Base-by-base conservation (phyloP, 2,329 filamentous ascomycete genomes). In the Colletotrichum neosansevieriae region DNA sequence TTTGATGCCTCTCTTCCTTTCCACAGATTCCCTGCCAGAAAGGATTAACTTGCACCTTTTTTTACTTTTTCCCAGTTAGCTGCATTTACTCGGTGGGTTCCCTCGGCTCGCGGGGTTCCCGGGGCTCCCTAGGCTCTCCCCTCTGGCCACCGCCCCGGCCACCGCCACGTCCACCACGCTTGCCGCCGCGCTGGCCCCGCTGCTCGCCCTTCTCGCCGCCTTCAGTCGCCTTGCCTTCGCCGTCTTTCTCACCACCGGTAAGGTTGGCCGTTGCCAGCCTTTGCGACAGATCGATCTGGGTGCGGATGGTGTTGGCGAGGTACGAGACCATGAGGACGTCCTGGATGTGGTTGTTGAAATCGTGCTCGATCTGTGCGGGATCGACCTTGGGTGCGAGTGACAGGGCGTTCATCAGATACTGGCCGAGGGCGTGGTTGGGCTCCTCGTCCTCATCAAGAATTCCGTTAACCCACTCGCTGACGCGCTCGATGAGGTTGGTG, bases 281-380 rank as follows among this genome's bases (percentile, higher is more conserved):
- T 87, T 98, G 97, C 72, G 94, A 97, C 68, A 99, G 90, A 78
- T 98, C 96, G 84, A 99, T 98, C 85, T 99, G 96, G 74, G 95
- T 98, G 81, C 95, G 94, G 83, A 98, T 97, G 73, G 94, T 98
- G 87, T 98, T 99, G 80, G 96, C 94, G 72, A 99, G 88, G 85
- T 99, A 99, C 74, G 94, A 97, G 75, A 99, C 94, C 81, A 98
- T 94, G 73, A 99, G 90, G 70, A 99, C 94, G 80, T 99, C 96
- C 85, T 99, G 96, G 81, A 99, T 94, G 85, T 99, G 96, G 86
- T 97, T 97, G 89, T 99, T 99, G 89, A 99, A 99, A 85, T 98
- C 94, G 79, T 92, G 88, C 87, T 99, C 96, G 78, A 99, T 94
- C 79, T 97, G 92, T 70, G 90, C 88, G 42, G 91, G 85, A 76